Evolutionary conservation across 495 filamentous ascomycete species (phyloP), one percentile per base, ranked within the genome.

Genomic region (Poronia punctata): DNA sequence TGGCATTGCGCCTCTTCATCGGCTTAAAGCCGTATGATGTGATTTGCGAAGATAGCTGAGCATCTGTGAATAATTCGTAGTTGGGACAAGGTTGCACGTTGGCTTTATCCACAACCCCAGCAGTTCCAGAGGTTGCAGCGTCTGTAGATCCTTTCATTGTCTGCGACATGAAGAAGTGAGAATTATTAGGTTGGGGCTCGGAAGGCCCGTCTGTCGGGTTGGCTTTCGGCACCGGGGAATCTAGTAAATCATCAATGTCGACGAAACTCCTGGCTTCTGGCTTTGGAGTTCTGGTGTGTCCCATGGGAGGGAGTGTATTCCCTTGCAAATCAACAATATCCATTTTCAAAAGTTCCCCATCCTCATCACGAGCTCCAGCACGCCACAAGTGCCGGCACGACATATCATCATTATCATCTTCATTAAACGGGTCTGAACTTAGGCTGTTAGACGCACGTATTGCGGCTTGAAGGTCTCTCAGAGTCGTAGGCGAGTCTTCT

Each of bases 11-110:
- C 37, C 67, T 77, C 52, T 78, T 86, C 0, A 89, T 64, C 1
- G 80, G 64, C 54, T 92, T 93, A 62, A 92, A 88, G 0, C 81
- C 82, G 51, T 79, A 88, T 0, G 68, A 65, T 3, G 71, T 51
- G 25, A 90, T 57, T 46, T 81, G 74, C 35, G 71, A 76, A 5
- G 75, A 64, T 27, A 93, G 62, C 37, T 84, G 71, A 10, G 68
- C 59, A 43, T 83, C 80, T 11, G 78, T 81, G 40, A 75, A 81
- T 2, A 75, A 66, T 44, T 70, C 67, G 41, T 74, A 90, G 32
- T 79, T 75, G 14, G 84, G 84, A 4, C 43, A 53, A 1, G 54
- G 32, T 1, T 49, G 68, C 67, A 73, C 37, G 50, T 52, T 35
- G 19, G 29, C 38, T 23, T 30, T 14, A 11, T 31, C 9, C 35